Evolutionary conservation across 257 asterid genomes (phyloP).

Genomic region (Solanum boliviense): DNA sequence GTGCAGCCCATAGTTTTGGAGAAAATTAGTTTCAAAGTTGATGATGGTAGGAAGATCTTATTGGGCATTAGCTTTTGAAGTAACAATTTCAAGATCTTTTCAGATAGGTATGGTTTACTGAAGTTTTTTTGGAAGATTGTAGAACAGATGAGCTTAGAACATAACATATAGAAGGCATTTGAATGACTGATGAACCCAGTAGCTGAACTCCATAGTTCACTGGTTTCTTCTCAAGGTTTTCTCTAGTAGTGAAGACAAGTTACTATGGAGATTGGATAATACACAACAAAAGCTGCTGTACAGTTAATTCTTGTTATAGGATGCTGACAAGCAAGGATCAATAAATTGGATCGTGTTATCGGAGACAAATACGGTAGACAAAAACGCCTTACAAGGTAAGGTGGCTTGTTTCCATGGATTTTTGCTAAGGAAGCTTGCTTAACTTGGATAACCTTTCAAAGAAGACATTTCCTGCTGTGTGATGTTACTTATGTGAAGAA

Average conservation of each 20-base stretch:
- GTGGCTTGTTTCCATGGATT: background rate
- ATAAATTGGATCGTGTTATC: background rate
- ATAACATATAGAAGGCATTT: background rate
- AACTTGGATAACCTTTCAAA: background rate
- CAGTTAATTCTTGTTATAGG: background rate
- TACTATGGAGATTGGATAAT: background rate
- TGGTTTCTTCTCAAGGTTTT: background rate
- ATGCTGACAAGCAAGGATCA: background rate
- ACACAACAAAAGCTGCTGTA: background rate
- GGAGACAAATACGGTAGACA: background rate
- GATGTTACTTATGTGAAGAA: background rate
- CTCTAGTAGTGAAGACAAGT: background rate
- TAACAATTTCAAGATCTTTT: background rate
- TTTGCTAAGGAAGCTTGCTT: background rate
- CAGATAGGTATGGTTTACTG: background rate
- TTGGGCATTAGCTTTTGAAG: background rate
- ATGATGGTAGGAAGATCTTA: background rate
- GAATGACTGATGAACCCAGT: background rate
- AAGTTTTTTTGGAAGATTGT: background rate
- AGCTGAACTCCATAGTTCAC: background rate
- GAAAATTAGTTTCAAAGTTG: background rate
- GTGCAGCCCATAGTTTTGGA: background rate
- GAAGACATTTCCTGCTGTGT: background rate
- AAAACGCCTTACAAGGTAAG: background rate
- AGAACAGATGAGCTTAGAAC: background rate